Base-by-base conservation (phyloP, 208 protist genomes). In the Porcisia hertigi region DNA sequence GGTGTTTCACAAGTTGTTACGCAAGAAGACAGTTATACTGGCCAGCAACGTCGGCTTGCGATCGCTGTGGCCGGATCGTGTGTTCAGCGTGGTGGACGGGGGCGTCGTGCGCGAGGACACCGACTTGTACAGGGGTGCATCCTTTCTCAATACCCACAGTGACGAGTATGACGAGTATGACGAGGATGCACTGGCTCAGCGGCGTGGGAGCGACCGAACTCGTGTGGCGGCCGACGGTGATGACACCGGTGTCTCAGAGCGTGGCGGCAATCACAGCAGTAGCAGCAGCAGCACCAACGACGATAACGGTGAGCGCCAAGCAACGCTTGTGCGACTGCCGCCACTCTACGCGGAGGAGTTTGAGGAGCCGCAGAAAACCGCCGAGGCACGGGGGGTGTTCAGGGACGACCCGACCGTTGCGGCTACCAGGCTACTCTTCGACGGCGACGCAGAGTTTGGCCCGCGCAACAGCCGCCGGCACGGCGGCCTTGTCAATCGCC, bases 21-120 rank as follows among this genome's bases (percentile, higher is more conserved):
- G 84, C 36, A 78, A 92, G 63, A 92, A 93, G 75, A 97, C 94
- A 1, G 85, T 93, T 14, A 83, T 97, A 34, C 49, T 96, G 36
- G 89, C 86, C 8, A 96, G 91, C 55, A 87, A 94, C 77, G 84
- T 91, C 16, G 83, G 83, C 11, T 81, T 90, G 45, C 67, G 82
- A 45, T 73, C 76, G 43, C 69, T 93, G 71, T 76, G 83, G 57
- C 89, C 89, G 23, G 84, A 91, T 54, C 82, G 89, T 43, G 73
- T 93, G 23, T 91, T 93, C 78, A 93, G 86, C 23, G 81, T 93
- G 3, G 75, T 78, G 49, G 81, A 82, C 49, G 71, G 73, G 49
- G 86, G 86, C 66, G 30, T 79, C 3, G 80, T 86, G 70, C 82
- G 86, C 36, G 86, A 90, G 69, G 86, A 88, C 81, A 90, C 86